Conservation (phyloP, 1,284 basidiomycete genomes). For the Leccinum holopus region DNA sequence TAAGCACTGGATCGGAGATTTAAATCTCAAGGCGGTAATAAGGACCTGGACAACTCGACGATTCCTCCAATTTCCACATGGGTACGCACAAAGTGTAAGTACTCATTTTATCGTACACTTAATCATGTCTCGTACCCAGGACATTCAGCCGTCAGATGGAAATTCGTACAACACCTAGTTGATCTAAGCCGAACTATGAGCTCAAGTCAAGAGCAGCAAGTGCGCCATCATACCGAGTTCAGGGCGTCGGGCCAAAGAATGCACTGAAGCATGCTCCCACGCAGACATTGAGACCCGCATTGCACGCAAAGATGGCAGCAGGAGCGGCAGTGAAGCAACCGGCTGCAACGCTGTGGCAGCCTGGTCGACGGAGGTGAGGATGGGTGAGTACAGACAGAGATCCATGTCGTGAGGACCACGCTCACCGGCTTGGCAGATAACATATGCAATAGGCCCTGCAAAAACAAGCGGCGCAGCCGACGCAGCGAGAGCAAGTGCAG, state of each 20-base stretch:
- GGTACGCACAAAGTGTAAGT: not conserved
- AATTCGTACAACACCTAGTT: not conserved
- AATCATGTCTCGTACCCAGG: constrained; percentile 9
- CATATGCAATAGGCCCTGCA: constrained; percentile 47
- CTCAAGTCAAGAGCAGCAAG: not conserved
- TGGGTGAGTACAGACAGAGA: not conserved
- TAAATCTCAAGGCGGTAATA: too few relatives aligned
- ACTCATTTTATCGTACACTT: not conserved
- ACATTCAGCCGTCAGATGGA: not conserved
- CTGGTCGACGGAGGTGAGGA: constrained; percentile 29
- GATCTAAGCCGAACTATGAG: not conserved
- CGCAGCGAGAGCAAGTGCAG: constrained; percentile 21
- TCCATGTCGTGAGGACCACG: not conserved
- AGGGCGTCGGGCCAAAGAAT: constrained; percentile 32
- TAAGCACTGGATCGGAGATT: too few relatives aligned
- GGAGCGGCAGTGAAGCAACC: constrained; percentile 44
- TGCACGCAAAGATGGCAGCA: constrained; percentile 50
- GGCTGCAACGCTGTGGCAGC: constrained; percentile 51
- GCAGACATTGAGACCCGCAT: constrained; percentile 48
- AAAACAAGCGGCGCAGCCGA: constrained; percentile 22
- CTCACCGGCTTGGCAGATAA: constrained; percentile 48
- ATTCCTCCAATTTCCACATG: too few relatives aligned
- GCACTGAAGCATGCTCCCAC: constrained; percentile 42
- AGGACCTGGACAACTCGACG: too few relatives aligned
- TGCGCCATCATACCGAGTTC: constrained; percentile 4